Base-by-base conservation (phyloP, 2,329 filamentous ascomycete species). In the Fusarium torreyae region DNA sequence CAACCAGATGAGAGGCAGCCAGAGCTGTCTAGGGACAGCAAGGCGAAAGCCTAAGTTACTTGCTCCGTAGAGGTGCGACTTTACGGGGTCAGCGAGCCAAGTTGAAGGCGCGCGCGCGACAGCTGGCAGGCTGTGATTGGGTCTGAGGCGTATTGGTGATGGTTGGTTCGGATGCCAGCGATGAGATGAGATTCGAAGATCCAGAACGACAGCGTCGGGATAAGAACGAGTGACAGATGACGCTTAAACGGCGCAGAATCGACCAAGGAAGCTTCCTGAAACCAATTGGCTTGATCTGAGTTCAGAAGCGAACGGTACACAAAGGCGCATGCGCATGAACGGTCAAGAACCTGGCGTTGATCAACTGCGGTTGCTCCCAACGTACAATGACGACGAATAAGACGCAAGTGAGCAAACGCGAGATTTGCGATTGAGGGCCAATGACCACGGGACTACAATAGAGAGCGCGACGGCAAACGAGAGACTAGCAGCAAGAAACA, bases 101-200 rank as follows among this genome's bases (percentile, higher is more conserved):
- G 64, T 69, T 68, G 62, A 75, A 64, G 66, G 70, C 62, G 63
- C 54, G 64, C 54, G 73, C 73, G 69, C 68, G 77, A 78, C 77
- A 79, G 77, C 69, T 79, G 77, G 77, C 77, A 72, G 56, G 70
- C 70, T 73, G 66, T 79, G 77, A 79, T 79, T 79, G 77, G 77
- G 66, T 61, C 69, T 44, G 50, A 43, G 63, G 52, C 61, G 52
- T 49, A 33, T 61, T 71, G 71, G 62, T 66, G 68, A 74, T 68
- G 62, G 71, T 71, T 69, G 66, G 61, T 57, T 59, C 56, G 40
- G 50, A 72, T 63, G 48, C 43, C 46, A 56, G 69, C 57, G 69
- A 71, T 68, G 63, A 65, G 69, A 71, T 65, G 63, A 74, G 69
- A 72, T 69, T 65, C 52, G 44, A 49, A 60, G 68, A 65, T 66